Percentiles rank a stretch among this genome's conserved stretches.
Conservation (phyloP, 139 green algal genomes). For the Chloropicon primus region DNA sequence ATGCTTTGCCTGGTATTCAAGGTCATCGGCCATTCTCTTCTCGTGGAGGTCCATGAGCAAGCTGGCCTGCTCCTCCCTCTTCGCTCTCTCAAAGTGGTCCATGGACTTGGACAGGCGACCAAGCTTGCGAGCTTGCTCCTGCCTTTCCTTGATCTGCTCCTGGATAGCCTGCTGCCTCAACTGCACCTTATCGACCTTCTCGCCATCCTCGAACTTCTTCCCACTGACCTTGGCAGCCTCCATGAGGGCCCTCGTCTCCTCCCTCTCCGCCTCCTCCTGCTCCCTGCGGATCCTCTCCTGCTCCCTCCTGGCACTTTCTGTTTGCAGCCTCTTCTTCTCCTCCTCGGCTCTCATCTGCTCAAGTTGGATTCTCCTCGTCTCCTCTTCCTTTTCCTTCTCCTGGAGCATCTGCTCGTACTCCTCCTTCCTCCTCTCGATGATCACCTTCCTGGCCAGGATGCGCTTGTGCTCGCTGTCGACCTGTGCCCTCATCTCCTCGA, state of each 20-base stretch:
- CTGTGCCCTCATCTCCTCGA: slow-evolving; percentile 17
- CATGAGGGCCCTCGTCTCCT: slow-evolving; percentile 32
- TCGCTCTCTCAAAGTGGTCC: slow-evolving; percentile 91
- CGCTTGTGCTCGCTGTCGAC: slow-evolving; percentile 63
- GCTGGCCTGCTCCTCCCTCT: slow-evolving; percentile 79
- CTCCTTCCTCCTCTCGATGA: slow-evolving; percentile 96
- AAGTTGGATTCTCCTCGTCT: slow-evolving; percentile 35
- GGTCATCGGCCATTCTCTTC: slow-evolving; percentile 15
- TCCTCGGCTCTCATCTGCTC: slow-evolving; percentile 43
- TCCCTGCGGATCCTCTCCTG: slow-evolving; percentile 60
- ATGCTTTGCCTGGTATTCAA: slow-evolving; percentile 45
- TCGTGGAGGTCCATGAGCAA: slow-evolving; percentile 30
- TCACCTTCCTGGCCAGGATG: slow-evolving; percentile 58
- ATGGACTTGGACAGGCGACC: slow-evolving; percentile 48
- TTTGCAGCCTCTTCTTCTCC: slow-evolving; percentile 50
- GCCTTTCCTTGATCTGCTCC: slow-evolving; percentile 50
- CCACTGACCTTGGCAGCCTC: slow-evolving; percentile 30
- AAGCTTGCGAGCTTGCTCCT: slow-evolving; percentile 75
- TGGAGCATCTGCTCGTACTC: slow-evolving; percentile 64
- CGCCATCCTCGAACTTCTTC: slow-evolving; percentile 40
- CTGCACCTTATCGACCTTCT: slow-evolving; percentile 60
- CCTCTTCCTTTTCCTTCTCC: slow-evolving; percentile 74
- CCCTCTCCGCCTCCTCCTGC: slow-evolving; percentile 61
- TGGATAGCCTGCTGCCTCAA: slow-evolving; percentile 49
- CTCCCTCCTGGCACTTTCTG: slow-evolving; percentile 46